Base-by-base conservation (phyloP, 2,329 filamentous ascomycete species). In the Macrophomina tecta region DNA sequence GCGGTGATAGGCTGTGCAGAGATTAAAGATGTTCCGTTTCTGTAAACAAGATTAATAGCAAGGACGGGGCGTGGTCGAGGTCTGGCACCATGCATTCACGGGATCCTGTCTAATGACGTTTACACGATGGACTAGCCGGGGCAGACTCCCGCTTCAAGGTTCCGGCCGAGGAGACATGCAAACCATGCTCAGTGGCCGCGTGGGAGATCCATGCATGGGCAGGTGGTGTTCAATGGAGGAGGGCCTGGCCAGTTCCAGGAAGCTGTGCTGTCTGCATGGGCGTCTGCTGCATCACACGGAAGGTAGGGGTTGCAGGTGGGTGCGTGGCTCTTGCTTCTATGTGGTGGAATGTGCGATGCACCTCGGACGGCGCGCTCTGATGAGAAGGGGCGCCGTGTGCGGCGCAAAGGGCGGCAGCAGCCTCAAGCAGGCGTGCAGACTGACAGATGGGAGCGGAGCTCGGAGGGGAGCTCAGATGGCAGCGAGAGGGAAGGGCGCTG, bases 11-110 rank as follows among this genome's bases (percentile, higher is more conserved):
- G 55, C 40, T 23, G 40, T n/a, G 58, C 58, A 49, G 58, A 48
- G 58, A 49, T 62, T n/a, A 30, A 36, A 49, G 11, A 38, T 16
- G 58, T 49, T 49, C 49, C 42, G 32, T 62, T 62, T 49, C 58
- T 61, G 58, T 49, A 62, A 62, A 48, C 28, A 36, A n/a, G 14
- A 49, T 38, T 48, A n/a, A 48, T 62, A 36, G 49, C 23, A 62
- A 28, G 30, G 34, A 38, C 32, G 42, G n/a, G 32, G 1, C 11
- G 12, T 16, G 40, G 53, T 4, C 23, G n/a, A 8, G 53, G 9
- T 28, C 16, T 45, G 38, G 55, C 14, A 53, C 30, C 30, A 9
- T 45, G 16, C 23, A 23, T 23, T 23, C 42, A 12, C 48, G 1
- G n/a, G 2, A 6, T 36, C n/a, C 28, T 28, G 42, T 5, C 18